Evolutionary conservation across 2,329 filamentous ascomycete genomes (phyloP).

Genomic region (Botrytis elliptica): DNA sequence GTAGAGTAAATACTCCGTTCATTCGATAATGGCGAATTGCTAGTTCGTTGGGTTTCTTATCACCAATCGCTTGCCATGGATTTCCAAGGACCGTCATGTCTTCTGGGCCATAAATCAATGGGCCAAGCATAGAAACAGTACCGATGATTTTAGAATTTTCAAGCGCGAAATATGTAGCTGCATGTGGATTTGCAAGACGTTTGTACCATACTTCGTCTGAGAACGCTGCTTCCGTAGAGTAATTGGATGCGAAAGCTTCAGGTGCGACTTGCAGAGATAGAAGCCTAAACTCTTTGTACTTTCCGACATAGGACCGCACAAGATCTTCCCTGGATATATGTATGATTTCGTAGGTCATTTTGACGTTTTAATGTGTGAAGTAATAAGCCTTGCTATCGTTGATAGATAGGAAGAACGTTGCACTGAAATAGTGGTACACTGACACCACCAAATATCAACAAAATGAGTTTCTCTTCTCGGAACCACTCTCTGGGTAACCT

Average conservation of each 20-base stretch:
- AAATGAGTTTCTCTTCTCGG: background rate
- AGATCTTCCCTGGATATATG: conserved; percentile 31
- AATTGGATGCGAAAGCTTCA: conserved; percentile 43
- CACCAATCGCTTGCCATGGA: conserved; percentile 26
- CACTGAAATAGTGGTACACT: background rate
- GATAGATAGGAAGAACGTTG: background rate
- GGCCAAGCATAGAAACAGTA: conserved; percentile 40
- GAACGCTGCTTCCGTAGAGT: conserved; percentile 41
- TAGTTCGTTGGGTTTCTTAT: background rate
- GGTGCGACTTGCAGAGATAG: conserved; percentile 32
- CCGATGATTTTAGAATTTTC: conserved; percentile 37
- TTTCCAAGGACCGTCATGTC: conserved; percentile 23
- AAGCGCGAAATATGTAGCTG: conserved; percentile 41
- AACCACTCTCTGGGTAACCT: conserved; percentile 3
- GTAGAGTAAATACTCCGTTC: conserved; percentile 43
- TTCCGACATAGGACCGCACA: conserved; percentile 27
- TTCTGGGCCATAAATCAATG: conserved; percentile 31
- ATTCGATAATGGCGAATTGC: conserved; percentile 38
- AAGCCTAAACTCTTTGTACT: conserved; percentile 35
- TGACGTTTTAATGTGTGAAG: background rate
- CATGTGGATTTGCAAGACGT: conserved; percentile 41
- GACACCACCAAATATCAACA: background rate
- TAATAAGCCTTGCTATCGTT: background rate
- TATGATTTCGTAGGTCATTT: conserved; percentile 34
- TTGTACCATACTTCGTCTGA: conserved; percentile 41